These are phyloP conservation scores for Pestalotiopsis sp. DNA, from an alignment of 2,329 filamentous ascomycete species.

Conservation along the genomic window DNA sequence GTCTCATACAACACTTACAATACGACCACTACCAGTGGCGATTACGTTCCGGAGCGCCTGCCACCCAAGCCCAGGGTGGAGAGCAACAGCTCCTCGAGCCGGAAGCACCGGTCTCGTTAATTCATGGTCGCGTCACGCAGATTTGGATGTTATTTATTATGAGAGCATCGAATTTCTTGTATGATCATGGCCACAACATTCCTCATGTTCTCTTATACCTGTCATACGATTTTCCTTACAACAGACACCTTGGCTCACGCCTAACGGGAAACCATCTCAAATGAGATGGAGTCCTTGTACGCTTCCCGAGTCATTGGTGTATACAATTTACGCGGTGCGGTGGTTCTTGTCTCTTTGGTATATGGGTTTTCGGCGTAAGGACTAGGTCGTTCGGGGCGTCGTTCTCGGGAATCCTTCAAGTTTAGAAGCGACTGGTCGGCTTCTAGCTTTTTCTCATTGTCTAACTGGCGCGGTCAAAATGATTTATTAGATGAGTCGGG, in stretches of 20 bases:
- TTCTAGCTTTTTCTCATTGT: background rate
- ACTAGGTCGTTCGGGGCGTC: background rate
- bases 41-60: background rate
- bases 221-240: no score
- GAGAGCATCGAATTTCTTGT: background rate
- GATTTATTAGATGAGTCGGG: background rate
- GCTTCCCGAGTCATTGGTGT: background rate
- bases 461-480: background rate
- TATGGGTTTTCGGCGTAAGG: background rate
- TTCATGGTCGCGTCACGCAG: background rate
- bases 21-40: background rate
- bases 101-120: background rate
- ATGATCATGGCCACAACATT: background rate
- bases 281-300: background rate
- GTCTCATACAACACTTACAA: background rate
- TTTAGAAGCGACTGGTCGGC: background rate
- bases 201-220: background rate
- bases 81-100: background rate
- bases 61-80: background rate
- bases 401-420: background rate
- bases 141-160: background rate
- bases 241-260: background rate
- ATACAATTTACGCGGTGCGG: background rate
- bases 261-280: background rate
- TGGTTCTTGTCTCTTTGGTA: background rate